Evolutionary conservation across 116 monocot genomes (phyloP).

Genomic region (Dioscorea cayenensis): DNA sequence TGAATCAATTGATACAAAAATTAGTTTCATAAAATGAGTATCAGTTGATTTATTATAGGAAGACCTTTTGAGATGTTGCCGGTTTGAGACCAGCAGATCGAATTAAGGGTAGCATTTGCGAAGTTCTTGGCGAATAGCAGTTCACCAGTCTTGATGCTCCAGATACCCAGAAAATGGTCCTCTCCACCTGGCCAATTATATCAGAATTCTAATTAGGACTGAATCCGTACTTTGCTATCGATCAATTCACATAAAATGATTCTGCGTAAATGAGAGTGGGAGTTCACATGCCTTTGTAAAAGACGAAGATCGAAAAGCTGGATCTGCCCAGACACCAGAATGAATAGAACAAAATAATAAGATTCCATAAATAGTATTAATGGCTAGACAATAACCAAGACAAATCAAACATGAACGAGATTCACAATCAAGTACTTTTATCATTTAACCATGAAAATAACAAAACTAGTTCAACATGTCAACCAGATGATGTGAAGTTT

Average conservation of each 20-base stretch:
- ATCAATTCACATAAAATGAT: conserved; percentile 9
- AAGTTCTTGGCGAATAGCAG: conserved; percentile 59
- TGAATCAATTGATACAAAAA: neutral
- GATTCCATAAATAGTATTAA: no score
- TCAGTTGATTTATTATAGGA: neutral
- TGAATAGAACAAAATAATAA: neutral
- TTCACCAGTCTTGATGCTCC: conserved; percentile 74
- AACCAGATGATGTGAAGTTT: no score
- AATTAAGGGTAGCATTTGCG: conserved; percentile 23
- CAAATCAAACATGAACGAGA: no score
- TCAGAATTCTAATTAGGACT: neutral
- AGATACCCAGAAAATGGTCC: conserved; percentile 58
- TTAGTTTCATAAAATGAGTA: neutral
- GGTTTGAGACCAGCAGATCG: conserved; percentile 49
- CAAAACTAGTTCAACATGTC: no score
- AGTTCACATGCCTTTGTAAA: conserved; percentile 64
- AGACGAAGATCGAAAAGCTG: conserved; percentile 78
- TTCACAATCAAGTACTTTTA: no score
- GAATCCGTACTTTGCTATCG: neutral
- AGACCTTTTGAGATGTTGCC: conserved; percentile 16
- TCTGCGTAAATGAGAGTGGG: conserved; percentile 70
- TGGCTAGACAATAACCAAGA: no score
- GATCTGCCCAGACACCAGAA: conserved; percentile 31
- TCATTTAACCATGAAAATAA: no score
- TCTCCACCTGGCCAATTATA: conserved; percentile 52